Evolutionary conservation across 495 filamentous ascomycete species (phyloP).

Genomic region (Oidiodendron maius): DNA sequence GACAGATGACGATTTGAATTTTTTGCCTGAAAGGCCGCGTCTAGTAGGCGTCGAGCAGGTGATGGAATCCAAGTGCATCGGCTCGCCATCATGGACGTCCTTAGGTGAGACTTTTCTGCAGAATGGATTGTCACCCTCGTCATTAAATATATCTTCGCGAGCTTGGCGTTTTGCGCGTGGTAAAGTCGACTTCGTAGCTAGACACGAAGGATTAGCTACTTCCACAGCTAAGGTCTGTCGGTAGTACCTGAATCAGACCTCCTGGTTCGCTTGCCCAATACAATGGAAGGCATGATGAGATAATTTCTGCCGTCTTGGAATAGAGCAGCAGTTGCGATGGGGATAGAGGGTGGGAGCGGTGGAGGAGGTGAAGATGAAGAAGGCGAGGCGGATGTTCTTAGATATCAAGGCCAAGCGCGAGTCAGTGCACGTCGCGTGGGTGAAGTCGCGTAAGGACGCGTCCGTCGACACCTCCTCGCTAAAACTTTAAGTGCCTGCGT

Average conservation of each 20-base stretch:
- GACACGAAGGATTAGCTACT: slow-evolving; percentile 15
- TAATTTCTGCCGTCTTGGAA: slow-evolving; percentile 18
- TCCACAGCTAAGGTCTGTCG: slow-evolving; percentile 5
- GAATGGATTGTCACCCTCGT: slow-evolving; percentile 51
- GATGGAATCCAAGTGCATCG: slow-evolving; percentile 19
- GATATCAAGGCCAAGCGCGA: too few relatives aligned
- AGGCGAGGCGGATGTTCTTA: too few relatives aligned
- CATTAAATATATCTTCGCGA: slow-evolving; percentile 36
- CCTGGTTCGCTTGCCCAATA: slow-evolving; percentile 71
- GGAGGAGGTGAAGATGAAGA: slow-evolving; percentile 13
- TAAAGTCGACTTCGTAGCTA: slow-evolving; percentile 22
- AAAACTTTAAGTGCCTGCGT: too few relatives aligned
- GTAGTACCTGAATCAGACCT: slow-evolving; percentile 53
- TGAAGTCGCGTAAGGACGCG: slow-evolving; percentile 3
- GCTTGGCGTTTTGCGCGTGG: slow-evolving; percentile 60
- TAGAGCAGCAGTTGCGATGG: neutral
- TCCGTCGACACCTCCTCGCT: too few relatives aligned
- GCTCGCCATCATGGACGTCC: slow-evolving; percentile 12
- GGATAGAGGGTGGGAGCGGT: slow-evolving; percentile 8
- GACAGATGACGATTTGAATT: slow-evolving; percentile 10
- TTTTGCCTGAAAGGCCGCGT: slow-evolving; percentile 2
- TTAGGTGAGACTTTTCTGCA: slow-evolving; percentile 11
- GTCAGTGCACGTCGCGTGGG: too few relatives aligned
- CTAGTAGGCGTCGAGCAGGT: slow-evolving; percentile 15
- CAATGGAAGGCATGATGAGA: slow-evolving; percentile 52